Base-by-base conservation (phyloP, 2,329 filamentous ascomycete genomes). In the Aspergillus pseudoterreus region DNA sequence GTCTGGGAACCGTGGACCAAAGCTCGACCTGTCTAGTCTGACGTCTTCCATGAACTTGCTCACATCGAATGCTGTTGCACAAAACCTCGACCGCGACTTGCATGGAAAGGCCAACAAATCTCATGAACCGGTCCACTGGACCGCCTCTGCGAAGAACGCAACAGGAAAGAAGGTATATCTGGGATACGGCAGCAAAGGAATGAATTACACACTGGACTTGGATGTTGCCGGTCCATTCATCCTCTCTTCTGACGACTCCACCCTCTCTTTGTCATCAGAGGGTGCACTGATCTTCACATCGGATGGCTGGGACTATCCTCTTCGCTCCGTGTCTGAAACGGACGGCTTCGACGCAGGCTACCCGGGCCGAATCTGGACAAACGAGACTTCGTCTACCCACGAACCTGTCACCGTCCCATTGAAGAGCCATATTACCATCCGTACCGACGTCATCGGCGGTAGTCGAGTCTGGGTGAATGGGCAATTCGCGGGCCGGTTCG, bases 201-300 rank as follows among this genome's bases (percentile, higher is more conserved):
- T 79, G 51, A 72, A 82, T 58, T 84, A 84, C 62, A 81, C 77
- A 0, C 71, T 84, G 1, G 71, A 75, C 0, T 69, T 83, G 12
- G 65, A 69, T 0, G 57, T 79, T n/a, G 60, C 71, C 0, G 74
- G 75, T 0, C 67, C 75, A 0, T 82, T 81, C 52, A 65, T 60
- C 0, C 68, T 82, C 9, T 66, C 66, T 0, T 76, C 75, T 1
- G 62, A 67, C 0, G 78, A 81, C 52, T 72, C 69, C 1, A 67
- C 65, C 3, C 69, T 81, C 3, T 62, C 60, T 0, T 55, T 82
- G 4, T 59, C 60, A 4, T 45, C 55, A 0, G 53, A 61, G 11
- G 72, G 72, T 1, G 63, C 60, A 1, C 63, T 81, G 3, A 57
- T 67, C 1, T 81, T 80, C 60, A 57, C 67, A 4, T 60, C 72